Base-by-base conservation (phyloP, 2,329 filamentous ascomycete genomes). In the Aspergillus pseudonomiae region DNA sequence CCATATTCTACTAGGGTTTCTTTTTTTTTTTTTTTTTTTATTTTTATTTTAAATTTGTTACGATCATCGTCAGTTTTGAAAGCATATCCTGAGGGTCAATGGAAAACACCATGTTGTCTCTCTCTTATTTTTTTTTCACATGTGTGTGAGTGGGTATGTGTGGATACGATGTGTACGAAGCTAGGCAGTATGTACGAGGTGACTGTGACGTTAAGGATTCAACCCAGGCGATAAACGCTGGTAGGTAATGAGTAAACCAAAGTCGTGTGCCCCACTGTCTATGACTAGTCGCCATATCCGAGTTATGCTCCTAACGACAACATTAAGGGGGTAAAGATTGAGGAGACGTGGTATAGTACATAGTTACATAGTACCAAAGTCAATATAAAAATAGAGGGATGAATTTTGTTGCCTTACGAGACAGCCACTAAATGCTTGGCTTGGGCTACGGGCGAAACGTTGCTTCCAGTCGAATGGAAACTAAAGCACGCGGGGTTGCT, bases 361-460 rank as follows among this genome's bases (percentile, higher is more conserved):
- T 34, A 34, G 32, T 34, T 28, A 28, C 30, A 34, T 52, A 19
- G 43, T 45, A 36, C 16, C 19, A 59, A 48, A 48, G 28, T 52
- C 28, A 19, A 52, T 52, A 39, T 55, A 55, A 55, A 55, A 55
- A 39, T 55, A 55, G 52, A 39, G 52, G 10, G n/a, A 36, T 55
- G 45, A 63, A 63, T 63, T 30, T 59, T 57, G 62, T 50, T 63
- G 58, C 58, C 61, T 63, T 63, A 57, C 21, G 57, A 52, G 14
- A 55, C 39, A 55, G 52, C 52, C 52, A 55, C 52, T 41, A 55
- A 41, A 39, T 55, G 52, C 52, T 55, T 55, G 52, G 52, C 52
- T 55, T 19, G 52, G 30, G 16, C 32, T 21, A 30, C 28, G 52
- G 52, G 52, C 39, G 7, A 41, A 41, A 41, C 28, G 16, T 54